A percentile compares a stretch with the other conserved stretches of the same genome.
Conservation (phyloP, 2,329 filamentous ascomycete species). For the Diplodia seriata region DNA sequence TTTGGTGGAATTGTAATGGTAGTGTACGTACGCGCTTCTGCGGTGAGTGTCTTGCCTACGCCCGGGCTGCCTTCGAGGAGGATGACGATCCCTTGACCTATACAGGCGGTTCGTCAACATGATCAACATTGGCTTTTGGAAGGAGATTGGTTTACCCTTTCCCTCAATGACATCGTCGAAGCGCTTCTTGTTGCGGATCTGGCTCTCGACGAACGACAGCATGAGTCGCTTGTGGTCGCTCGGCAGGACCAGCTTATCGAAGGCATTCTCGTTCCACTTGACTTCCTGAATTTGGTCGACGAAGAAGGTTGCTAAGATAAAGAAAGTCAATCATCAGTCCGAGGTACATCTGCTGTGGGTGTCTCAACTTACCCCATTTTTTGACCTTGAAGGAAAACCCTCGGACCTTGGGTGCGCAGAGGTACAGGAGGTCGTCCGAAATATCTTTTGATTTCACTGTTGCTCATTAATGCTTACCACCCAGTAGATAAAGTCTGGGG, state of each 20-base stretch:
- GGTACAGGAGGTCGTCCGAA: slow-evolving; percentile 34
- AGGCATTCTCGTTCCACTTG: slow-evolving; percentile 42
- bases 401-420: slow-evolving; percentile 42
- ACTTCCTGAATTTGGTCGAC: slow-evolving; percentile 41
- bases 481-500: too few relatives aligned
- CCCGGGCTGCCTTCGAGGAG: slow-evolving; percentile 29
- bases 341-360: neutral
- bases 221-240: slow-evolving; percentile 42
- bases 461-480: neutral
- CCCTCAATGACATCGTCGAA: slow-evolving; percentile 45
- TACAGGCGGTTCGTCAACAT: neutral
- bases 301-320: neutral
- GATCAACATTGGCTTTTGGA: too few relatives aligned
- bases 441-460: slow-evolving; percentile 24
- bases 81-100: slow-evolving; percentile 28
- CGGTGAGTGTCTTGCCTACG: slow-evolving; percentile 32
- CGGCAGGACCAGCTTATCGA: slow-evolving; percentile 42
- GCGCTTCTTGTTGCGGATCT: slow-evolving; percentile 34
- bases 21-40: slow-evolving; percentile 16
- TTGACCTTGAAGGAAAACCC: slow-evolving; percentile 46
- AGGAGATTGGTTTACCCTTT: slow-evolving; percentile 37
- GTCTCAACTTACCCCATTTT: slow-evolving; percentile 40
- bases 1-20: too few relatives aligned
- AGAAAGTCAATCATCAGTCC: neutral
- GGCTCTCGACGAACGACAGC: slow-evolving; percentile 40